phyloP scores from a whole-genome alignment of 2,329 filamentous ascomycete genomes.

The Cladophialophora carrionii region DNA sequence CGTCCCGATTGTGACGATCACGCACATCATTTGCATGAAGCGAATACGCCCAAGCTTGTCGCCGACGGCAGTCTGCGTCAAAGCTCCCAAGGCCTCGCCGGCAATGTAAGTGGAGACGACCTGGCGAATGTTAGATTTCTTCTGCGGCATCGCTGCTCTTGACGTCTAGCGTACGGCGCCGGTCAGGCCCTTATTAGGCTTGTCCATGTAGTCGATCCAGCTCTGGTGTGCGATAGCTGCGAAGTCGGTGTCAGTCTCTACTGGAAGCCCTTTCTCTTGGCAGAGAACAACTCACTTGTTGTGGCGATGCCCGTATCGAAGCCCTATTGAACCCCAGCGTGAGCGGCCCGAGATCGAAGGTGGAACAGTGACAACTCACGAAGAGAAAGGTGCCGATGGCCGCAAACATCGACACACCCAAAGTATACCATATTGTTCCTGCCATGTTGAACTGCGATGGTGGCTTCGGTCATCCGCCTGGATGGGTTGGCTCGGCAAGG shows the following conservation, averaged over 20 bases:
- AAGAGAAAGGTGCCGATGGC: constrained; percentile 64
- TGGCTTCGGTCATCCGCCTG: neutral
- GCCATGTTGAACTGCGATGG: constrained; percentile 41
- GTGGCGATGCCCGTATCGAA: constrained; percentile 65
- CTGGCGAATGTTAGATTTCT: constrained; percentile 35
- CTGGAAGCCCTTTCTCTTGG: constrained; percentile 33
- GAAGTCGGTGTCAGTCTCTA: constrained; percentile 38
- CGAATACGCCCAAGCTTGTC: constrained; percentile 59
- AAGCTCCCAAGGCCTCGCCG: constrained; percentile 60
- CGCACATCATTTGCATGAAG: constrained; percentile 61
- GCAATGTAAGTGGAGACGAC: constrained; percentile 64
- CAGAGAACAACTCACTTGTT: constrained; percentile 46
- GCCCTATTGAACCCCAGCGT: constrained; percentile 46
- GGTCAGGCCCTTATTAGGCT: constrained; percentile 59
- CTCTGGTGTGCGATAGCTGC: constrained; percentile 60
- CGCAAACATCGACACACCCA: constrained; percentile 60
- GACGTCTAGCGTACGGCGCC: constrained; percentile 50
- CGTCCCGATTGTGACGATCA: constrained; percentile 70
- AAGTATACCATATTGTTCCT: constrained; percentile 48
- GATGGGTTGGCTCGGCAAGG: neutral
- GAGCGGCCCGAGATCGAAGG: neutral
- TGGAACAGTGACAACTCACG: constrained; percentile 44
- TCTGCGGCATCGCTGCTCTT: neutral
- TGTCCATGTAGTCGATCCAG: constrained; percentile 62
- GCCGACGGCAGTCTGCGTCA: constrained; percentile 58